Percentiles rank a stretch among this genome's conserved stretches.
Conservation (phyloP, 768 basidiomycete genomes). For the Kwoniella sp. region DNA sequence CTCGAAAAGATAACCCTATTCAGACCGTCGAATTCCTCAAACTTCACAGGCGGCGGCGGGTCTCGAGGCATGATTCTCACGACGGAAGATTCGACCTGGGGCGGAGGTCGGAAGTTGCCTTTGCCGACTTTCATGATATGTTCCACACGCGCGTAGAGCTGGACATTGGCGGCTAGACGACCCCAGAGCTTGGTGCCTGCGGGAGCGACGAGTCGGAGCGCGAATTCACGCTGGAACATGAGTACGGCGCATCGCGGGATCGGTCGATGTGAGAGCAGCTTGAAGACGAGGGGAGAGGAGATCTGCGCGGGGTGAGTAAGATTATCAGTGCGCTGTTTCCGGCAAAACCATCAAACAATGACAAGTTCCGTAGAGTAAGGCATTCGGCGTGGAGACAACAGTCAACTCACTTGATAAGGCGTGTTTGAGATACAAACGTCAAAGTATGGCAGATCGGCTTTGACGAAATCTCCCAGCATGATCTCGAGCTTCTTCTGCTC, state of each 20-base stretch:
- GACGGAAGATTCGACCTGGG: conserved; percentile 89
- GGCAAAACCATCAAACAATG: no score
- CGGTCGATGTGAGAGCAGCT: conserved; percentile 92
- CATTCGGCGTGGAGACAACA: no score
- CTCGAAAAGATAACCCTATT: conserved; percentile 86
- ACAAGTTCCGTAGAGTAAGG: no score
- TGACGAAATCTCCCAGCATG: conserved; percentile 96
- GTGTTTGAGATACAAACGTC: conserved; percentile 99
- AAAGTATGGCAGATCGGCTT: conserved; percentile 96
- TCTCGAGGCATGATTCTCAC: conserved; percentile 87
- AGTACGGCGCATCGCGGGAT: conserved; percentile 91
- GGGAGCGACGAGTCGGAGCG: conserved; percentile 81
- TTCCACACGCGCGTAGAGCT: conserved; percentile 94
- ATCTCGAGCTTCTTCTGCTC: conserved; percentile 94
- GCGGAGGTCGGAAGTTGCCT: conserved; percentile 95
- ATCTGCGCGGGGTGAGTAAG: conserved; percentile 60
- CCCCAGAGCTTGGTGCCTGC: conserved; percentile 89
- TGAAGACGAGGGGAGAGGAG: conserved; percentile 95
- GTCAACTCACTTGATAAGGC: conserved; percentile 74
- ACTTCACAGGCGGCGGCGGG: conserved; percentile 91
- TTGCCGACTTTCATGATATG: conserved; percentile 94
- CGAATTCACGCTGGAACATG: conserved; percentile 99
- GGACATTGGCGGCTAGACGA: conserved; percentile 91
- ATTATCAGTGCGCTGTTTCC: no score
- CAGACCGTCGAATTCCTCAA: conserved; percentile 97